Evolutionary conservation across 257 asterid species (phyloP).

Genomic region (Solanum boliviense): DNA sequence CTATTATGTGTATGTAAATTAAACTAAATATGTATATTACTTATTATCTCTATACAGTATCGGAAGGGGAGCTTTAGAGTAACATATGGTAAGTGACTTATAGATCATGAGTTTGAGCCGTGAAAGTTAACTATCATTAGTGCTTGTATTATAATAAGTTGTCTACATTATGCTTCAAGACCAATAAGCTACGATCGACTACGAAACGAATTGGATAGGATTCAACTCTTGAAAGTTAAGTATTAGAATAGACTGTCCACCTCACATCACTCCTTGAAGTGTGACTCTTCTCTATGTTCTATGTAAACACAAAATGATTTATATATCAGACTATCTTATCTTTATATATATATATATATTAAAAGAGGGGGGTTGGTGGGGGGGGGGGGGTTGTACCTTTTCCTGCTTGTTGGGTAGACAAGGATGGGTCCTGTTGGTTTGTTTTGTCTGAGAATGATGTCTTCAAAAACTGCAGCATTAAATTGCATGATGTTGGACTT

Average conservation of each 20-base stretch:
- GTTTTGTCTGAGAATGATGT: slow-evolving; percentile 47
- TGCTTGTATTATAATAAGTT: no score
- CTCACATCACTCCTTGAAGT: not conserved
- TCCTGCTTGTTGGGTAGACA: slow-evolving; percentile 54
- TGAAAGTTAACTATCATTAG: no score
- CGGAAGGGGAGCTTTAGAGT: no score
- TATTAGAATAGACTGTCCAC: not conserved
- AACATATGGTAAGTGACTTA: not conserved
- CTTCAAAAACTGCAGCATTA: slow-evolving; percentile 40
- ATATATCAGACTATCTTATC: no score
- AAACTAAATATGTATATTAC: no score
- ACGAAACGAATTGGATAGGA: not conserved
- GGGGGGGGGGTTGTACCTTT: slow-evolving; percentile 14
- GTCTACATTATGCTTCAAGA: not conserved
- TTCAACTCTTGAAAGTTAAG: no score
- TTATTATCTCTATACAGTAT: not conserved
- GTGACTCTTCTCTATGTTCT: not conserved
- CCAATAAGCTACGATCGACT: not conserved
- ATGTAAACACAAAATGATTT: no score
- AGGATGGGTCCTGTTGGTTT: slow-evolving; percentile 45
- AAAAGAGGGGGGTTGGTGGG: not conserved
- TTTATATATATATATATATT: no score
- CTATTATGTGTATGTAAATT: no score
- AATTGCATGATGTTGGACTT: slow-evolving; percentile 44
- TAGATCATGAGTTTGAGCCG: not conserved